Conservation (phyloP, 805 yeast genomes). For the Candida nitratophila region DNA sequence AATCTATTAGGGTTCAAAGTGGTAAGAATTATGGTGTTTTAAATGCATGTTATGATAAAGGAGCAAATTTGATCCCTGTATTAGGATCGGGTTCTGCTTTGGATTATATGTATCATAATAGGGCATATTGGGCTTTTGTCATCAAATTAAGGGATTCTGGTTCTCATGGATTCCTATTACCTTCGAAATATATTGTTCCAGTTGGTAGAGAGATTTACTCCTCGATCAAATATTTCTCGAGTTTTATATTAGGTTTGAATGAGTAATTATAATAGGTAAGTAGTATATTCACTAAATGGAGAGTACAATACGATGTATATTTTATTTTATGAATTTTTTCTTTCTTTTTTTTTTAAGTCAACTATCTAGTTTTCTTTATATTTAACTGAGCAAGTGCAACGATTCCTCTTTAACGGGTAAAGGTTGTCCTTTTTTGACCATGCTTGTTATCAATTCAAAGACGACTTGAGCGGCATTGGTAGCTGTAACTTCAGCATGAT, state of each 20-base stretch:
- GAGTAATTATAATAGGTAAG: neutral
- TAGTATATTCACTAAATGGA: no score
- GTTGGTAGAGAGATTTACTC: conserved; percentile 72
- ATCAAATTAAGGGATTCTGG: conserved; percentile 78
- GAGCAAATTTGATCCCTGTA: conserved; percentile 65
- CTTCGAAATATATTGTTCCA: conserved; percentile 60
- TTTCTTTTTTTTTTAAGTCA: no score
- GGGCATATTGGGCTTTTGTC: conserved; percentile 81
- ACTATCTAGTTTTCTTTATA: neutral
- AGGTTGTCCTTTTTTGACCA: conserved; percentile 50
- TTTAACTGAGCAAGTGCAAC: neutral
- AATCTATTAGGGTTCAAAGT: conserved; percentile 56
- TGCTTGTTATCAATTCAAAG: conserved; percentile 62
- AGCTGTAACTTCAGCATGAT: conserved; percentile 58
- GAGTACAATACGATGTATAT: no score
- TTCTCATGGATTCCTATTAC: conserved; percentile 74
- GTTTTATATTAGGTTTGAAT: conserved; percentile 32
- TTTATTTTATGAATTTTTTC: no score
- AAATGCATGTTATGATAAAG: conserved; percentile 76
- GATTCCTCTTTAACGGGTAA: conserved; percentile 6
- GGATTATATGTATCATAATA: conserved; percentile 78
- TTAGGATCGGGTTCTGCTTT: conserved; percentile 75
- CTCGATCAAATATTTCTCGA: conserved; percentile 60
- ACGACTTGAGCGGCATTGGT: conserved; percentile 68
- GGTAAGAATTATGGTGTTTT: conserved; percentile 64